Evolutionary conservation across 768 basidiomycete genomes (phyloP), one percentile per base, ranked within the genome.

Genomic region (Psilocybe sp.): DNA sequence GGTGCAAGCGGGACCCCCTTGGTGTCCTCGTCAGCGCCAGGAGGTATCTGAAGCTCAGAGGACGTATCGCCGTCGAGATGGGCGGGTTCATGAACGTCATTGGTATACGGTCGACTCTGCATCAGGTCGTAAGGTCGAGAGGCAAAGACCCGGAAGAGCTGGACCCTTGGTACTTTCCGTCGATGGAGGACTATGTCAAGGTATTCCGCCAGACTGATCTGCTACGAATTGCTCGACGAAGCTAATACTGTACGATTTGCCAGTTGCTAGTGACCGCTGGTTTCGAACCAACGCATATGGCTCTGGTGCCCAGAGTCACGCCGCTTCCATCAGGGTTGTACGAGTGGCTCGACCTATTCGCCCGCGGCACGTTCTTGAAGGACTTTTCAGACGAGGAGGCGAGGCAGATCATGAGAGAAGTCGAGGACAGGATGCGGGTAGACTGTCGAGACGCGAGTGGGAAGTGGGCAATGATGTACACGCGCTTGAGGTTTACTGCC

Each of bases 131-230:
- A 35, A 68, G 67, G 48, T 64, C 66, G 28, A 71, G 75, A 20
- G 86, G 87, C 0, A 64, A 81, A 47, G 73, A 90, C 63, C 80
- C 89, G 9, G 65, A 67, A 8, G 59, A 65, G 10, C 62, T 82
- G 38, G 91, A 94, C 60, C 92, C 92, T 0, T 93, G 89, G 89
- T 91, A 81, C 69, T 92, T 91, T 61, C 92, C 92, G 4, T 84
- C 84, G 0, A 74, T 75, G 10, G 75, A 79, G 23, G 81, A 87
- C 51, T 92, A 93, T 64, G 67, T 64, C 40, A 70, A 73, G 63
- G 84, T 85, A 60, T 50, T 70, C 52, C n/a, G n/a, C n/a, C n/a
- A n/a, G n/a, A n/a, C n/a, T n/a, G n/a, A n/a, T n/a, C n/a, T n/a
- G n/a, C n/a, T n/a, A n/a, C n/a, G n/a, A n/a, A n/a, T n/a, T n/a